These are phyloP conservation scores for Colletotrichum sp. DNA, from an alignment of 2,329 filamentous ascomycete genomes.

Conservation along the genomic window DNA sequence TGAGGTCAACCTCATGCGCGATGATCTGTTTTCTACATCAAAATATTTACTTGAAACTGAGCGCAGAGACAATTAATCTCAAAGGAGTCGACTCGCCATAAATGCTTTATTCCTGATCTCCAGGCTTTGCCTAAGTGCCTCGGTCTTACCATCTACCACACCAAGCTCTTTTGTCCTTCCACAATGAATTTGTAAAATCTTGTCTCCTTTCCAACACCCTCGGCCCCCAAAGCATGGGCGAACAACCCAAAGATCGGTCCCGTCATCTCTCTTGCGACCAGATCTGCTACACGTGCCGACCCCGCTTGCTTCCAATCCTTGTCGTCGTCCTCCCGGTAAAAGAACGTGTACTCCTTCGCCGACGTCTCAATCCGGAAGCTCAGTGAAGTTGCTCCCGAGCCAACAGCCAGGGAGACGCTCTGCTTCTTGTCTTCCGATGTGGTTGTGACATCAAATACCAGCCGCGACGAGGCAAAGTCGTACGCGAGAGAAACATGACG, in stretches of 20 bases:
- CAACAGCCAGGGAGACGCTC: fast-evolving
- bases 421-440: background rate
- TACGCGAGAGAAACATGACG: background rate
- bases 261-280: conserved; percentile 36
- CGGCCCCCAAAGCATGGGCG: background rate
- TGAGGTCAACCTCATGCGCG: background rate
- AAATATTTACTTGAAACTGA: background rate
- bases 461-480: background rate
- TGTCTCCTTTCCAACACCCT: background rate
- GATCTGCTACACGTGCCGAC: conserved; percentile 28
- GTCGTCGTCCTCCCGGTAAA: background rate
- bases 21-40: background rate
- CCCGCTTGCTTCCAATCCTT: background rate
- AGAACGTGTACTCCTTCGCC: background rate
- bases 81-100: fast-evolving
- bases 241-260: conserved; percentile 36
- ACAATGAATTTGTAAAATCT: background rate
- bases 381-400: background rate
- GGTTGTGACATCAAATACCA: background rate
- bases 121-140: background rate
- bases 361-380: background rate
- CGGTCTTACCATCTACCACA: background rate
- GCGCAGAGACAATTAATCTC: background rate
- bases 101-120: background rate
- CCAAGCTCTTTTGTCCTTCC: background rate